Evolutionary conservation across 441 rosid genomes (phyloP), one percentile per base, ranked within the genome.

Genomic region (Jatropha multifida): DNA sequence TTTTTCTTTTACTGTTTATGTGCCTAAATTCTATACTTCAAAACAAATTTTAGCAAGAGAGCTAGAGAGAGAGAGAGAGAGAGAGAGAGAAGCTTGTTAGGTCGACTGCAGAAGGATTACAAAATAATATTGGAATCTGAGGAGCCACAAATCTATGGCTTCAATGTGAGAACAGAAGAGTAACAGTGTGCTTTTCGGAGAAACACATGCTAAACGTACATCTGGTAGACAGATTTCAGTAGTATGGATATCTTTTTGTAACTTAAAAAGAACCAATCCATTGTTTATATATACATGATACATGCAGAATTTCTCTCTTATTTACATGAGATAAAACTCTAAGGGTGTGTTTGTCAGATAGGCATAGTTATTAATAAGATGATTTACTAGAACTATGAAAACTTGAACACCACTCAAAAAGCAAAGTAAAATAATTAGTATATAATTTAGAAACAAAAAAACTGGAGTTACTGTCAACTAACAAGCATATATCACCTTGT

Each of bases 401-500:
- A 62, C 26, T 42, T 32, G 7, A 42, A 65, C 5, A 58, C 62
- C 3, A 20, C 65, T 73, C 48, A 66, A 11, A 46, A 56, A 6
- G 17, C 51, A 59, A n/a, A 14, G 18, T 15, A 58, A 14, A 17
- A 26, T 48, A 8, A 49, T 42, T 20, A 55, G 13, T 15, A 44
- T 2, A 56, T 56, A 4, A 26, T 27, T 49, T 64, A 55, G 65
- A 55, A 52, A 69, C 13, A 15, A 69, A 55, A 56, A 56, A 32
- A 17, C 4, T 40, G 68, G 32, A 40, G 62, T 60, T 51, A 68
- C 37, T 48, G n/a, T n/a, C 20, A 74, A 56, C 52, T 44, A 62
- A 49, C 54, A 41, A 74, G 18, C 41, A 41, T 26, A 5, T 18
- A 10, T 78, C 88, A 93, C 98, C 98, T 93, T 68, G 99, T 95